These are phyloP conservation scores for Cairneyella variabilis DNA, from an alignment of 495 filamentous ascomycete species.

Conservation along the genomic window DNA sequence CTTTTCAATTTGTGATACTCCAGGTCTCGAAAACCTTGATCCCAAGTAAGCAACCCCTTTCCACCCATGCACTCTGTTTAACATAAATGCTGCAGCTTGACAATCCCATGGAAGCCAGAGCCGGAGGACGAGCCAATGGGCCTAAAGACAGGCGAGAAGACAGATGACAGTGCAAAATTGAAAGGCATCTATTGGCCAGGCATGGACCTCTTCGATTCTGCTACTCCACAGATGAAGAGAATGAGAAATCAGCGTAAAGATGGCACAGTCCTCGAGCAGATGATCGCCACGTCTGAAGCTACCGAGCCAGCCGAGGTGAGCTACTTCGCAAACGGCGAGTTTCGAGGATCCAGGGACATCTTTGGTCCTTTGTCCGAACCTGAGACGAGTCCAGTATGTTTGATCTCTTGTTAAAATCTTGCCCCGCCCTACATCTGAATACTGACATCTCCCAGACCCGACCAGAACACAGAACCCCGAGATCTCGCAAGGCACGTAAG, in stretches of 20 bases:
- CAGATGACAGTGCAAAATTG: conserved; percentile 41
- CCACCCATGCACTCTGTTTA: background rate
- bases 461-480: conserved; percentile 10
- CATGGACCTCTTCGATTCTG: conserved; percentile 87
- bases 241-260: conserved; percentile 88
- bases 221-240: conserved; percentile 68
- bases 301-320: conserved; percentile 72
- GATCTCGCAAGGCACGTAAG: conserved; percentile 21
- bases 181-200: conserved; percentile 80
- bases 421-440: no score
- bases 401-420: background rate
- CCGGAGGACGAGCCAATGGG: conserved; percentile 17
- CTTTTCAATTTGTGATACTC: conserved; percentile 2
- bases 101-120: conserved; percentile 19
- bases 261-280: conserved; percentile 59
- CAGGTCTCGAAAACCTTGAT: conserved; percentile 8
- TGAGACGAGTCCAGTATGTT: conserved; percentile 43
- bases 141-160: conserved; percentile 28
- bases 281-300: conserved; percentile 61
- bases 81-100: conserved; percentile 7
- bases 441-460: background rate
- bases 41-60: conserved; percentile 9
- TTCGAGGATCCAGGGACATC: conserved; percentile 49
- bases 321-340: conserved; percentile 51
- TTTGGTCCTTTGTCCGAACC: conserved; percentile 41